Evolutionary conservation across 441 rosid genomes (phyloP).

Genomic region (Populus hybrid): DNA sequence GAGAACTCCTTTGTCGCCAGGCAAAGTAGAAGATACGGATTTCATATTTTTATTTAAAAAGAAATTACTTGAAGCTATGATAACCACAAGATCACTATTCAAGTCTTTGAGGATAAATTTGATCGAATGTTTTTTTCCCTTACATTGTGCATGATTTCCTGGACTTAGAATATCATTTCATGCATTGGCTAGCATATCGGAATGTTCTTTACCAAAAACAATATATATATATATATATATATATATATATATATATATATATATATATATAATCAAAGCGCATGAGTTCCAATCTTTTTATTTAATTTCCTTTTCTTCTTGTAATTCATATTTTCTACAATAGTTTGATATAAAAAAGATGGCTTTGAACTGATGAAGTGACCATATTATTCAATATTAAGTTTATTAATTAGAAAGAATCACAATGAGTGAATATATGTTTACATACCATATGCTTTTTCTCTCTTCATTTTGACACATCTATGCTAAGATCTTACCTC

Average conservation of each 20-base stretch:
- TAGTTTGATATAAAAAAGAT: background rate
- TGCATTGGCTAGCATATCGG: background rate
- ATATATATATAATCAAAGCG: background rate
- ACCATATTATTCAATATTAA: background rate
- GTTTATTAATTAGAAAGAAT: background rate
- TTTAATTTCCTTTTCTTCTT: background rate
- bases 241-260: background rate
- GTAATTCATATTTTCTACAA: background rate
- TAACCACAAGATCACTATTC: background rate
- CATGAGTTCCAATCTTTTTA: background rate
- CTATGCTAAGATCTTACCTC: constrained; percentile 6
- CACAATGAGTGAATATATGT: background rate
- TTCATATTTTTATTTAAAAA: background rate
- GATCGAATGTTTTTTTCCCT: background rate
- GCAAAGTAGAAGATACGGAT: background rate
- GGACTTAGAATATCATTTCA: background rate
- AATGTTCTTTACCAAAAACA: background rate
- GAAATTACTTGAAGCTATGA: background rate
- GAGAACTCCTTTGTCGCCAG: constrained; percentile 1
- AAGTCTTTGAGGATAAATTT: background rate
- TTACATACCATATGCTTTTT: background rate
- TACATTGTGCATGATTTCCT: background rate
- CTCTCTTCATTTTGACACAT: background rate
- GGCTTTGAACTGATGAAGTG: background rate
- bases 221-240: background rate